Evolutionary conservation across 1,139 yeast genomes (phyloP), one percentile per base, ranked within the genome.

Genomic region (Suhomyces coccinellae): DNA sequence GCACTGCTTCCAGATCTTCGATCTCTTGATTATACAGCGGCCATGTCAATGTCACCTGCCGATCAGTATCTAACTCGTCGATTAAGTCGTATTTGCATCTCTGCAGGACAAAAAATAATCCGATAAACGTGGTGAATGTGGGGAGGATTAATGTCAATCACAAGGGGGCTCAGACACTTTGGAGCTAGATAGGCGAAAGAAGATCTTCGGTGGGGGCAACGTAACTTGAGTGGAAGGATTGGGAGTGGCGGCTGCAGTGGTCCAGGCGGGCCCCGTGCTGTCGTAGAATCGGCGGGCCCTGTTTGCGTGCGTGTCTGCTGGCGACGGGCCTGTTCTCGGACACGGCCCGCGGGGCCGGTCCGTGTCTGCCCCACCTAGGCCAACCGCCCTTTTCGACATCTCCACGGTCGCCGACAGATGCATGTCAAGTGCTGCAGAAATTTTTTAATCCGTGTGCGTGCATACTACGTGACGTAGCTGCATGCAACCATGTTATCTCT

Each of bases 401-500:
- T 20, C 24, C 24, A 20, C 24, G 9, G 24, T 20, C 24, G 24
- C 24, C 24, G 24, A 20, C 24, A 20, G 24, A 20, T 9, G 29
- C 29, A 26, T 26, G 29, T 26, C 29, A 26, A 26, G 6, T 11
- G 29, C 11, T 30, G 33, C 17, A 30, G 10, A 17, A 27, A 27
- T 34, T 34, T 27, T 20, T 22, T 16, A 20, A 20, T 34, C 29
- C 29, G 26, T 30, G 24, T 28, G 24, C 24, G 24, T 36, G 40
- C 34, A 33, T 31, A 20, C 14, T 28, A 22, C 37, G 13, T 36
- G 27, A 36, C 37, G 36, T 28, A 24, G n/a, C 16, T 33, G 34
- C 40, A 38, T 33, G 36, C 31, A 29, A 26, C 22, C 22, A 36
- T 33, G 40, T 33, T 41, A 41, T 41, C 44, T 28, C 27, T 16